Percentiles rank a stretch among this genome's conserved stretches.
These are phyloP conservation scores for Myxozyma neotropica DNA, from an alignment of 805 yeast species.

Conservation along the genomic window DNA sequence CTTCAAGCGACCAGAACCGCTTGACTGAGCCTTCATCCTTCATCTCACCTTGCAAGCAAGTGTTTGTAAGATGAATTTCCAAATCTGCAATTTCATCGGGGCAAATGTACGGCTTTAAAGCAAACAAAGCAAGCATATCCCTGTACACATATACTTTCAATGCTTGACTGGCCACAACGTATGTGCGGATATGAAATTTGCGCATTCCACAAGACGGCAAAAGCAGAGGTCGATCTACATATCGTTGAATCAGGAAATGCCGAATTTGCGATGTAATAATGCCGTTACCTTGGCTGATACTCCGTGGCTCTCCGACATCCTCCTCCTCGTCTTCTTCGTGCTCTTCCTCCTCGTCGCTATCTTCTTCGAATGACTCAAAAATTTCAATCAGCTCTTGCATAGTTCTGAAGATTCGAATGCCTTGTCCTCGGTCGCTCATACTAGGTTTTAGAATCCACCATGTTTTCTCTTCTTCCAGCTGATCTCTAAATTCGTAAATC, in stretches of 20 bases:
- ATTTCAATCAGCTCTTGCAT: constrained; percentile 78
- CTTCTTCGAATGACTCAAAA: constrained; percentile 84
- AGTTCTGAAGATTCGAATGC: constrained; percentile 79
- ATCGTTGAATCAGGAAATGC: constrained; percentile 88
- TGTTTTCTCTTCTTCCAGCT: constrained; percentile 57
- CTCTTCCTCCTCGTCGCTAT: constrained; percentile 61
- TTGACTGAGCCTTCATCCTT: constrained; percentile 53
- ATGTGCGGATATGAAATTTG: constrained; percentile 88
- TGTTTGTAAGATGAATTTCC: constrained; percentile 86
- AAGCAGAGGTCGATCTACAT: constrained; percentile 68
- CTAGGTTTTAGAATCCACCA: constrained; percentile 91
- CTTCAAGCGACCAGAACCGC: constrained; percentile 56
- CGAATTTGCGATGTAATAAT: constrained; percentile 84
- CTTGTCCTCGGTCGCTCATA: constrained; percentile 97
- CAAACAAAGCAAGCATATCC: constrained; percentile 80
- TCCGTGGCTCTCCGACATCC: constrained; percentile 33
- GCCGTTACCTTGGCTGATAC: constrained; percentile 64
- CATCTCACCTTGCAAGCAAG: constrained; percentile 75
- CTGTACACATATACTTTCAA: constrained; percentile 77
- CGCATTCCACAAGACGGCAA: constrained; percentile 59
- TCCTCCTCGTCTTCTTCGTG: constrained; percentile 48
- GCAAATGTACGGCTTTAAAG: constrained; percentile 53
- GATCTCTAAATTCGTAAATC: constrained; percentile 82
- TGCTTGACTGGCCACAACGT: constrained; percentile 75
- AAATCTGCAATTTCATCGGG: constrained; percentile 50